phyloP scores from a whole-genome alignment of 768 basidiomycete species.

The Lactifluus rugatus region DNA sequence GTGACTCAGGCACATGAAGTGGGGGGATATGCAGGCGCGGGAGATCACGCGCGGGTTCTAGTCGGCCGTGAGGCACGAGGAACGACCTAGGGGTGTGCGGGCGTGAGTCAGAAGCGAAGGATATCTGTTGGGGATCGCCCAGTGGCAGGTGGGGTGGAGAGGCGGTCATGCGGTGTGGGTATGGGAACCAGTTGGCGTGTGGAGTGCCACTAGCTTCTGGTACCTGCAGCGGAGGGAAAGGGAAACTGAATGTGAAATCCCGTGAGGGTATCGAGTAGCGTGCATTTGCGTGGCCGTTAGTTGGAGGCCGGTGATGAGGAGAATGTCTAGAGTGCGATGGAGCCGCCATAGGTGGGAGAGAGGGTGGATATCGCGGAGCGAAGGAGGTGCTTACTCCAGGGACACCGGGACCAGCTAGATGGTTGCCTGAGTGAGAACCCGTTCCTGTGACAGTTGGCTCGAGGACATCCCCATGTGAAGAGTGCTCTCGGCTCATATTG shows the following conservation, averaged over 20 bases:
- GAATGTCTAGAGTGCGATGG: background rate
- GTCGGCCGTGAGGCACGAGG: slow-evolving; percentile 3
- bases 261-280: background rate
- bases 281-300: background rate
- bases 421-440: background rate
- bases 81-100: slow-evolving; percentile 7
- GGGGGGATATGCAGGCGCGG: slow-evolving; percentile 12
- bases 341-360: background rate
- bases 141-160: background rate
- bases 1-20: slow-evolving; percentile 11
- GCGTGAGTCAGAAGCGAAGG: background rate
- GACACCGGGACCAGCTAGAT: slow-evolving; percentile 18
- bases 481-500: background rate
- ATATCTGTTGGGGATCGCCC: background rate
- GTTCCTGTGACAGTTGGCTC: background rate
- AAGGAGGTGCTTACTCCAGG: slow-evolving; percentile 14
- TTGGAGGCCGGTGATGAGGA: background rate
- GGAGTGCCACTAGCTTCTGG: background rate
- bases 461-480: background rate
- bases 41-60: slow-evolving; percentile 5
- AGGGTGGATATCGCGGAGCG: background rate
- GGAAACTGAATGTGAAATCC: slow-evolving; percentile 11
- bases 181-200: background rate
- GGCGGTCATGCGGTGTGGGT: background rate
- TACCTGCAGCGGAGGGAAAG: slow-evolving; percentile 16